Evolutionary conservation across 2,329 filamentous ascomycete genomes (phyloP).

Genomic region (Mariannaea sp.): DNA sequence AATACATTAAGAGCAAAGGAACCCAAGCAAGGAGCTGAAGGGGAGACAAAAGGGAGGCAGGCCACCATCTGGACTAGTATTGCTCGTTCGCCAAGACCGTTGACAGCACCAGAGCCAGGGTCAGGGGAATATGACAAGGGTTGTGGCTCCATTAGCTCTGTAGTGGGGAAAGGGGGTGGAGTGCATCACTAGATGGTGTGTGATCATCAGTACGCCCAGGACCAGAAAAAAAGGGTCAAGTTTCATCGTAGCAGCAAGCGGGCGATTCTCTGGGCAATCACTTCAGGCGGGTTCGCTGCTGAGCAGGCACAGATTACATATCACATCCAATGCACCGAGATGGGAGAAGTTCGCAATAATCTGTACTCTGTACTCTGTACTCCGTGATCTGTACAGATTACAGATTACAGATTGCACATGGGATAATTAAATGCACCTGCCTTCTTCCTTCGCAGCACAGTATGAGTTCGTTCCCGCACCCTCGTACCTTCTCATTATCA

Average conservation of each 20-base stretch:
- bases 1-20: conserved; percentile 39
- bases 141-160: neutral
- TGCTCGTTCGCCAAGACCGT: conserved; percentile 2
- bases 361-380: too few relatives aligned
- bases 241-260: neutral
- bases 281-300: neutral
- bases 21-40: conserved; percentile 30
- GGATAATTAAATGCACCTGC: too few relatives aligned
- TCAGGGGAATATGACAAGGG: conserved; percentile 17
- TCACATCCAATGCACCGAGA: too few relatives aligned
- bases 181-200: too few relatives aligned
- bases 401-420: too few relatives aligned
- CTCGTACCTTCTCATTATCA: neutral
- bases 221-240: neutral
- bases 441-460: too few relatives aligned
- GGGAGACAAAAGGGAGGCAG: conserved; percentile 37
- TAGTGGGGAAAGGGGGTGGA: conserved; percentile 3
- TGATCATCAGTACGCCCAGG: conserved; percentile 3
- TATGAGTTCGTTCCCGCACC: neutral
- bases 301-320: too few relatives aligned
- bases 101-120: conserved; percentile 13
- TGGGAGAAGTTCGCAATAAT: too few relatives aligned
- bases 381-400: too few relatives aligned
- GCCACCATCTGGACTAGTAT: conserved; percentile 30
- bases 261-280: conserved; percentile 10